Conservation (phyloP, 495 filamentous ascomycete species). For the Venustampulla echinocandica region DNA sequence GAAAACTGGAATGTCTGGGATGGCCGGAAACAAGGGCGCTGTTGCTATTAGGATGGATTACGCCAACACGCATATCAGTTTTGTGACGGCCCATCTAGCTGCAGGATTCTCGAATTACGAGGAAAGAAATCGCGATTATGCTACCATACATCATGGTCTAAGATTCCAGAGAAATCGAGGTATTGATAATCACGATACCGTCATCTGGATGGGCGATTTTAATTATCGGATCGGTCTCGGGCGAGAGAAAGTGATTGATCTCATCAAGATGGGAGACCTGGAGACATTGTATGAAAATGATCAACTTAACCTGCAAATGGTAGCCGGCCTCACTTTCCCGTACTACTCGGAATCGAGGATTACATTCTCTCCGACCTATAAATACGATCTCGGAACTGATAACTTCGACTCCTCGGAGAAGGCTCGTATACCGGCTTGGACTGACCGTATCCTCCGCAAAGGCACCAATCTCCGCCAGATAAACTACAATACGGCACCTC, state of each 20-base stretch:
- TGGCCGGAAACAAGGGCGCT: conserved; percentile 96
- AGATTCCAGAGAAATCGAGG: conserved; percentile 82
- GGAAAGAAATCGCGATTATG: conserved; percentile 85
- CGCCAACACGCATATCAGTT: conserved; percentile 86
- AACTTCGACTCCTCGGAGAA: conserved; percentile 94
- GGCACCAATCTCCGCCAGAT: conserved; percentile 75
- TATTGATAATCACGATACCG: conserved; percentile 75
- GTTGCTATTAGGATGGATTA: conserved; percentile 96
- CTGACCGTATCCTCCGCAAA: conserved; percentile 83
- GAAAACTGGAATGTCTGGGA: conserved; percentile 95
- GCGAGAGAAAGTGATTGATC: conserved; percentile 67
- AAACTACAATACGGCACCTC: conserved; percentile 65
- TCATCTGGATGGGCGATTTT: conserved; percentile 99
- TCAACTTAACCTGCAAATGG: conserved; percentile 96
- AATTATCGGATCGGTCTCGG: conserved; percentile 92
- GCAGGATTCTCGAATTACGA: conserved; percentile 97
- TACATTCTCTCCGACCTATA: conserved; percentile 86
- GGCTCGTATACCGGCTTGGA: conserved; percentile 91
- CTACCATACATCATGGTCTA: conserved; percentile 76
- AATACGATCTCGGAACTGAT: conserved; percentile 82
- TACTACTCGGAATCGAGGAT: conserved; percentile 85
- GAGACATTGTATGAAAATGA: conserved; percentile 86
- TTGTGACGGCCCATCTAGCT: conserved; percentile 93
- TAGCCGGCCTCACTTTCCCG: conserved; percentile 78
- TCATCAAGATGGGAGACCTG: conserved; percentile 61